Base-by-base conservation (phyloP, 2,329 filamentous ascomycete species). In the Microdochium paspali region DNA sequence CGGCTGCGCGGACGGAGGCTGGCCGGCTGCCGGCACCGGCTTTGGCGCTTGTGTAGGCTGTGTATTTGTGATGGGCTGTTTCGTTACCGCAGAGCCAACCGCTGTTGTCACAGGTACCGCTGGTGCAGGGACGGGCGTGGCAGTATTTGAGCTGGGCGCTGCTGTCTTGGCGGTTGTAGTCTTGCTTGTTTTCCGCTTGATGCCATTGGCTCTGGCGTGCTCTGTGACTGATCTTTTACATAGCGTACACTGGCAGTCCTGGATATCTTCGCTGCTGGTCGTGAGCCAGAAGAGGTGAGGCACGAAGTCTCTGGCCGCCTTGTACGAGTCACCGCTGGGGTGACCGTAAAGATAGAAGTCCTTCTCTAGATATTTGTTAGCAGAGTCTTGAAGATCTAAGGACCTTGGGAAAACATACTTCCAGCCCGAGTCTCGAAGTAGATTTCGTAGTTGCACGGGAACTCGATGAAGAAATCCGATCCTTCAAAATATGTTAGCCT, bases 321-420 rank as follows among this genome's bases (percentile, higher is more conserved):
- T 40, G 35, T 40, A 40, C 15, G 35, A 40, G 35, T 40, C 35
- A 9, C 50, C 47, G 31, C 49, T 48, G 24, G 52, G 52, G 31
- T 52, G 47, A 15, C 52, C 52, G 24, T 52, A 54, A 3, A 54
- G 49, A 32, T 50, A 50, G 25, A 46, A 52, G 31, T 53, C 50
- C 3, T 40, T 40, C 18, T 40, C 35, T 40, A 18, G 10, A 20
- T 3, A 40, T 10, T 28, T 28, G 26, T 28, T 28, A 28, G 26
- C 26, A n/a, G n/a, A n/a, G n/a, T n/a, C n/a, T n/a, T n/a, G n/a
- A n/a, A n/a, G n/a, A n/a, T n/a, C n/a, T n/a, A n/a, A n/a, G n/a
- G n/a, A n/a, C n/a, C n/a, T 6, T 35, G 31, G 15, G 31, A 35
- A 12, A 10, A 40, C 35, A 40, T 40, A 40, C 35, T 40, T 10